phyloP scores from a whole-genome alignment of 306 rosid species.

The Quercus wislizeni region DNA sequence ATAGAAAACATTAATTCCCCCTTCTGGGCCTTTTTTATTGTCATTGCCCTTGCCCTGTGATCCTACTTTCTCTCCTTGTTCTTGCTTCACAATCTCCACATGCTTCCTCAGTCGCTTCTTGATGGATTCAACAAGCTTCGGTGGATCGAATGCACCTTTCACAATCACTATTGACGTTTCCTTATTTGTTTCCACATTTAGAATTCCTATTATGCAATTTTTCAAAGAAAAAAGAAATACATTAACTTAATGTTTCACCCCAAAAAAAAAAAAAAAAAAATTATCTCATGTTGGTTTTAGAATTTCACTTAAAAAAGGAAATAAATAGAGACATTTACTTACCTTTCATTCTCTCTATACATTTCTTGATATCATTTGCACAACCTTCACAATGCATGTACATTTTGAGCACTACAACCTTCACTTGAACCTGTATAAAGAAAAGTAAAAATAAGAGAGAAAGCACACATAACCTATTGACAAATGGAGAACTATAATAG shows the following conservation, averaged over 20 bases:
- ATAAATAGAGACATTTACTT: neutral
- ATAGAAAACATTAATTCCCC: slow-evolving; percentile 8
- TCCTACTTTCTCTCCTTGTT: slow-evolving; percentile 8
- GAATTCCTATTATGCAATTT: slow-evolving; percentile 37
- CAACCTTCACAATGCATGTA: slow-evolving; percentile 75
- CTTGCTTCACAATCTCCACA: slow-evolving; percentile 46
- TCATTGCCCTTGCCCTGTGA: neutral
- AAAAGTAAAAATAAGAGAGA: neutral
- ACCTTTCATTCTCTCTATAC: slow-evolving; percentile 59
- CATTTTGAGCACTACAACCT: slow-evolving; percentile 56
- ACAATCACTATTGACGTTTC: slow-evolving; percentile 56
- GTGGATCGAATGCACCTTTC: slow-evolving; percentile 50
- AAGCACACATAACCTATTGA: neutral
- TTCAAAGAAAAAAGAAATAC: neutral
- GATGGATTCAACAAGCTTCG: slow-evolving; percentile 33
- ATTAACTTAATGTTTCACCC: neutral
- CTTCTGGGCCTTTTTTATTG: neutral
- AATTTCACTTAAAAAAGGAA: neutral
- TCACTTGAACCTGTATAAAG: slow-evolving; percentile 25
- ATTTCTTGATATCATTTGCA: slow-evolving; percentile 47
- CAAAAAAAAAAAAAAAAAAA: neutral
- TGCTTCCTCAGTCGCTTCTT: slow-evolving; percentile 55
- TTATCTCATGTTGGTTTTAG: too few species aligned
- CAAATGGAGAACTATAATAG: neutral
- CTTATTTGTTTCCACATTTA: slow-evolving; percentile 45